phyloP scores from a whole-genome alignment of 371 early-diverging fungal species.

The Blakeslea trispora region DNA sequence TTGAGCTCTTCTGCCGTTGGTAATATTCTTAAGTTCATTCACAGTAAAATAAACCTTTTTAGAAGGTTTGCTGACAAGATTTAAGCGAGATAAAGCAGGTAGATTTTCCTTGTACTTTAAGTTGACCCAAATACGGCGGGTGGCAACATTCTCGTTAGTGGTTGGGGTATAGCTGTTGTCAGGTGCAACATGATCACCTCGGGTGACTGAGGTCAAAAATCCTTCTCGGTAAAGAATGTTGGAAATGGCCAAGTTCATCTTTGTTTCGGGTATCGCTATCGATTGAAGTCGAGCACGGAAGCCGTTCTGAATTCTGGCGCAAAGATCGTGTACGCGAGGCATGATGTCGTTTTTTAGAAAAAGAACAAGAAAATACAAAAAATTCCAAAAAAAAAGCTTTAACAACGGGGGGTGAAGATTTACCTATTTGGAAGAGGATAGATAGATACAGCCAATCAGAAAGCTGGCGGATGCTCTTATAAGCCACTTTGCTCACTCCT shows the following conservation, averaged over 20 bases:
- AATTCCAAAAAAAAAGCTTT: slow-evolving; percentile 4
- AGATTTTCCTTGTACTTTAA: slow-evolving; percentile 90
- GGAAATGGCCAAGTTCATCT: slow-evolving; percentile 84
- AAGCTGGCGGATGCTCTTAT: slow-evolving; percentile 9
- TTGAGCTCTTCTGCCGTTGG: slow-evolving; percentile 71
- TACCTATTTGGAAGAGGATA: not conserved
- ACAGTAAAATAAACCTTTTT: slow-evolving; percentile 79
- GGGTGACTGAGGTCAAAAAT: slow-evolving; percentile 77
- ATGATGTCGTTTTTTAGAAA: slow-evolving; percentile 45
- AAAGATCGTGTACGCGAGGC: slow-evolving; percentile 89
- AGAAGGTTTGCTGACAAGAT: slow-evolving; percentile 80
- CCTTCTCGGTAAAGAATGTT: slow-evolving; percentile 92
- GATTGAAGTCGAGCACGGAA: slow-evolving; percentile 79
- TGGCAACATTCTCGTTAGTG: slow-evolving; percentile 83
- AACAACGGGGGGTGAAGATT: slow-evolving; percentile 7
- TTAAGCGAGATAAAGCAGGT: slow-evolving; percentile 78
- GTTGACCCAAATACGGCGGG: slow-evolving; percentile 88
- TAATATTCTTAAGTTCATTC: slow-evolving; percentile 76
- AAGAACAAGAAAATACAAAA: slow-evolving; percentile 5
- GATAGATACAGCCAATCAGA: slow-evolving; percentile 12
- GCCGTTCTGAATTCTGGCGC: slow-evolving; percentile 91
- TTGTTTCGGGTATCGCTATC: slow-evolving; percentile 89
- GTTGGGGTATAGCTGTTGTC: slow-evolving; percentile 73
- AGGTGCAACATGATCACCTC: slow-evolving; percentile 81
- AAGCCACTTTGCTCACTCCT: slow-evolving; percentile 12